Evolutionary conservation across 352 stramenopile species (phyloP), one percentile per base, ranked within the genome.

Genomic region (Globisporangium ultimum): DNA sequence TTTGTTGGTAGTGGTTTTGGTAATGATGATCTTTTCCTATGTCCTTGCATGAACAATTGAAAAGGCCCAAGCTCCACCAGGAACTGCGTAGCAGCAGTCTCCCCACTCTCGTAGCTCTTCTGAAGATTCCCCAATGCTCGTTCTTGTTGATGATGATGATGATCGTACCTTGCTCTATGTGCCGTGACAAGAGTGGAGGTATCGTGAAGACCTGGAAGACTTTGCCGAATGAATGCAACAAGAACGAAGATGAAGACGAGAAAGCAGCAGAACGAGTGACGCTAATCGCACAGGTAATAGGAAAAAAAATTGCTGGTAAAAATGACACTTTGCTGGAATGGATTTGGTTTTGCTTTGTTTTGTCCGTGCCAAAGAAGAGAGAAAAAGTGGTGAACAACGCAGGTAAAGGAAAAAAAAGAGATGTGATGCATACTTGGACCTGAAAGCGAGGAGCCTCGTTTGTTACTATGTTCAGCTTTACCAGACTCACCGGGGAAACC

Each of bases 41-140:
- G 11, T 52, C 47, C 52, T 38, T 65, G 53, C 53, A 36, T 65
- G 52, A 46, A 8, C 28, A 36, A 55, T 20, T 50, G 61, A 58
- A 65, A 81, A 89, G 80, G 74, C 68, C 61, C 61, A 86, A 79
- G 78, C 70, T 68, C 80, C 76, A n/a, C 80, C 80, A 66, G 78
- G 78, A 59, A 70, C 70, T 40, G 76, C 78, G 55, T 87, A 87
- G 69, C 28, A 11, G 28, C 28, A 36, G 28, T 36, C 28, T 36
- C 28, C 46, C 15, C 40, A 52, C 17, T 24, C 32, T 41, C 52
- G 48, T 49, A 24, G 18, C 60, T 43, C 55, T 43, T 42, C 28
- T 42, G 58, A 64, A 48, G 58, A 48, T 36, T 2, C 57, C 28
- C 18, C 28, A 42, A 58, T 51, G 20, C 21, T 60, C 36, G 32